Evolutionary conservation across 2,329 filamentous ascomycete species (phyloP).

Genomic region (Penicillium vulpinum): DNA sequence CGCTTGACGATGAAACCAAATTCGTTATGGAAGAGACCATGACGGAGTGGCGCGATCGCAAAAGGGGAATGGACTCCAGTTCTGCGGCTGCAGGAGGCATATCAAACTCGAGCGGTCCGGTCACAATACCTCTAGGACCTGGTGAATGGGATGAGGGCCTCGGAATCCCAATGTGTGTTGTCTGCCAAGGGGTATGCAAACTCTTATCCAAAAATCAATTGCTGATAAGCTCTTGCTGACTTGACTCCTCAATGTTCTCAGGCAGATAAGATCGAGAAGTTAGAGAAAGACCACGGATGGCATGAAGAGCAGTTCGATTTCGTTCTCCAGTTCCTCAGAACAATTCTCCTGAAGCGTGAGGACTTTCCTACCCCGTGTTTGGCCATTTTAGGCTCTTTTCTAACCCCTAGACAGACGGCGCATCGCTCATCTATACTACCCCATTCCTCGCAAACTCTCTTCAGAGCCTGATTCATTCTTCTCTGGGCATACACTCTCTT

Average conservation of each 20-base stretch:
- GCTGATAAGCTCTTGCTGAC: conserved; percentile 22
- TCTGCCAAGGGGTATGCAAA: conserved; percentile 82
- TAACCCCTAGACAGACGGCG: conserved; percentile 61
- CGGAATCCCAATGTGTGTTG: conserved; percentile 83
- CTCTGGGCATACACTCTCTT: conserved; percentile 80
- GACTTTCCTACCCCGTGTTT: conserved; percentile 20
- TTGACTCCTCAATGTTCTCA: conserved; percentile 34
- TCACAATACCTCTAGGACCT: conserved; percentile 74
- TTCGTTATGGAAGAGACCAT: conserved; percentile 85
- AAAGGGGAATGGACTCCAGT: conserved; percentile 61
- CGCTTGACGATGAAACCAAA: conserved; percentile 73
- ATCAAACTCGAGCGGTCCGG: conserved; percentile 64
- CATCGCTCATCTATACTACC: conserved; percentile 81
- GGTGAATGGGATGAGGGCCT: conserved; percentile 93
- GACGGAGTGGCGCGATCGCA: conserved; percentile 73
- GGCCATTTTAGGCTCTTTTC: conserved; percentile 4
- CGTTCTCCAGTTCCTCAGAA: conserved; percentile 88
- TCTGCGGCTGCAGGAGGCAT: conserved; percentile 57
- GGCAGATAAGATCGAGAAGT: conserved; percentile 83
- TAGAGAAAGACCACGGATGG: conserved; percentile 90
- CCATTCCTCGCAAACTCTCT: conserved; percentile 75
- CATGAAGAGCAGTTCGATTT: conserved; percentile 97
- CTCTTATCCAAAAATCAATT: neutral
- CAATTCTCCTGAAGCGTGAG: conserved; percentile 81
- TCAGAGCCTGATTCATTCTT: conserved; percentile 78